These are phyloP conservation scores for Leccinum angustisporum DNA, from an alignment of 1,284 basidiomycete genomes.

Conservation along the genomic window DNA sequence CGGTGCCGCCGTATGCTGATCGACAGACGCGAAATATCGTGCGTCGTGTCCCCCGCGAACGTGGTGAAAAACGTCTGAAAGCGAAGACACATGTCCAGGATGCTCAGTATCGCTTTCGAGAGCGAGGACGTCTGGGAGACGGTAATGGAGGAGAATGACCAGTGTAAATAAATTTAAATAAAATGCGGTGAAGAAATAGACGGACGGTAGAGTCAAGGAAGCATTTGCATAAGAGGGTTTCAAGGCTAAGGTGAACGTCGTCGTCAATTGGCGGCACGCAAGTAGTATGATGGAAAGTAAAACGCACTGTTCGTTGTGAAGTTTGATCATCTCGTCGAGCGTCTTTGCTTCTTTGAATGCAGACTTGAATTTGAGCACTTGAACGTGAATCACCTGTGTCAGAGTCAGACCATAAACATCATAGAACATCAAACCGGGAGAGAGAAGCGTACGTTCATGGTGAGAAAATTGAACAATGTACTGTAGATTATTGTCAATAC, in stretches of 20 bases:
- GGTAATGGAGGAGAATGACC: neutral
- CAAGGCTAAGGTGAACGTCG: constrained; percentile 44
- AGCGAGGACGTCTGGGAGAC: constrained; percentile 57
- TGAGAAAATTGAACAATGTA: constrained; percentile 70
- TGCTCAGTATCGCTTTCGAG: constrained; percentile 61
- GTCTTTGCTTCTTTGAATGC: constrained; percentile 57
- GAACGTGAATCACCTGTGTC: constrained; percentile 65
- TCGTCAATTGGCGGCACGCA: neutral
- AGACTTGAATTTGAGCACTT: constrained; percentile 58
- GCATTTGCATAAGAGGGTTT: constrained; percentile 61
- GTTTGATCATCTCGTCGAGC: constrained; percentile 71
- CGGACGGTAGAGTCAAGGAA: constrained; percentile 67
- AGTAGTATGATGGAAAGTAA: neutral
- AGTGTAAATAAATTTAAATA: neutral
- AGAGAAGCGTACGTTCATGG: constrained; percentile 57
- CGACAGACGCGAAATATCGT: constrained; percentile 60
- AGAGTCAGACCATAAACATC: neutral
- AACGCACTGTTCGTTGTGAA: constrained; percentile 74
- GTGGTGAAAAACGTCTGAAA: constrained; percentile 65
- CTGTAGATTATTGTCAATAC: constrained; percentile 39
- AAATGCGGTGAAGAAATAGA: constrained; percentile 2
- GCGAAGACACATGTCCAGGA: constrained; percentile 72
- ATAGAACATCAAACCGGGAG: neutral
- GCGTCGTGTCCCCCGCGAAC: constrained; percentile 57
- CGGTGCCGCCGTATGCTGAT: constrained; percentile 56